Base-by-base conservation (phyloP, 176 grass and related monocot genomes). In the Olyra latifolia region DNA sequence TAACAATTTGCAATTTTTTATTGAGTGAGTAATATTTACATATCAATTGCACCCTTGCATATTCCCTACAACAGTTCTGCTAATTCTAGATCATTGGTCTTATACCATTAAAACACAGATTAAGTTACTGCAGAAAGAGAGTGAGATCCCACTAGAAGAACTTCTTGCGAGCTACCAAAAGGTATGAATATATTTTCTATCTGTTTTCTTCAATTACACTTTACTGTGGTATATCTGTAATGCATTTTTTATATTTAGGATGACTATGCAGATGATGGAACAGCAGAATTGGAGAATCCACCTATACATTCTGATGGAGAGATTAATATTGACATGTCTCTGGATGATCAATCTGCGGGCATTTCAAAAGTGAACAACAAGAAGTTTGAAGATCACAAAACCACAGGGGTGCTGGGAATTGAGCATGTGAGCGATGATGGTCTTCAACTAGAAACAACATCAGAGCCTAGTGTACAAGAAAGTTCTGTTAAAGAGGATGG, bases 111-210 rank as follows among this genome's bases (percentile, higher is more conserved):
- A 80, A 47, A 75, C 45, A 4, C 89, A 99, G 96, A 89, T 99
- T 83, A 93, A 89, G 68, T 86, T 91, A 77, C 84, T 99, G 88
- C 92, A 99, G 63, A 90, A 91, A 78, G 96, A 99, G 86, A 95
- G 90, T 7, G 93, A 99, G 76, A 88, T 99, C 57, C 88, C 96
- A 47, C 71, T 99, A 53, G 93, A 95, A 82, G 96, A 95, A 80
- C 86, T 99, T 74, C 83, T 99, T 88, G 88, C 90, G 41, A 95
- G 76, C 78, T 95, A 95, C 86, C 88, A 63, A 72, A 90, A 99
- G 96, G 96, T 99, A 90, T 65, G 77, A 9, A 48, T 80, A 38
- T 13, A 35, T 55, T 79, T 76, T 80, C 29, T 65, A 47, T 61
- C 78, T 78, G 45, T 19, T 89, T 75, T 56, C 25, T 84, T 83